phyloP scores from a whole-genome alignment of 2,329 filamentous ascomycete genomes.

The Cladosporium phlei region DNA sequence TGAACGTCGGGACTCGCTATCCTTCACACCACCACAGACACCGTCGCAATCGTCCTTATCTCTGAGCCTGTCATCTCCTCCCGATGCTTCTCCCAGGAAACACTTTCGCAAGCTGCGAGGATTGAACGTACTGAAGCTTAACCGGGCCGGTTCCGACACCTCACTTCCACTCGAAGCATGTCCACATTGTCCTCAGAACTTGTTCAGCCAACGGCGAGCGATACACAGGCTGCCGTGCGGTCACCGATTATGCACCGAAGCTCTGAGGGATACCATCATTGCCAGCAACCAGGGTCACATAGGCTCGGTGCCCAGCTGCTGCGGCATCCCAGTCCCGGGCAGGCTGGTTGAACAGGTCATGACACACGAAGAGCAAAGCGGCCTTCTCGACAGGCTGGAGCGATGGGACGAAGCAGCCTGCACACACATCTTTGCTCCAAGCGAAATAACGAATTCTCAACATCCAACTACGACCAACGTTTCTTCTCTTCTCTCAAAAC shows the following conservation, averaged over 20 bases:
- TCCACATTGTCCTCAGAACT: slow-evolving; percentile 30
- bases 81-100: slow-evolving; percentile 27
- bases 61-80: slow-evolving; percentile 25
- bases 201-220: slow-evolving; percentile 23
- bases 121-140: slow-evolving; percentile 29
- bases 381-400: slow-evolving; percentile 29
- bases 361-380: slow-evolving; percentile 35
- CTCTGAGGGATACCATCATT: slow-evolving; percentile 33
- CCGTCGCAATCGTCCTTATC: slow-evolving; percentile 31
- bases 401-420: slow-evolving; percentile 29
- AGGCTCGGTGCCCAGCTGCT: slow-evolving; percentile 37
- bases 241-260: slow-evolving; percentile 31
- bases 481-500: slow-evolving; percentile 9
- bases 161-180: slow-evolving; percentile 24
- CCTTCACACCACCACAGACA: slow-evolving; percentile 27
- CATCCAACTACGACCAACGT: slow-evolving; percentile 4
- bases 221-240: slow-evolving; percentile 32
- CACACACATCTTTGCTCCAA: not conserved
- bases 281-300: slow-evolving; percentile 23
- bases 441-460: not conserved
- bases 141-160: slow-evolving; percentile 23
- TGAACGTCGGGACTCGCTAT: slow-evolving; percentile 24
- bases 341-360: slow-evolving; percentile 35
- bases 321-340: slow-evolving; percentile 37
- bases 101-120: slow-evolving; percentile 31